Evolutionary conservation across 768 basidiomycete species (phyloP).

Genomic region (Pleurotus giganteus): DNA sequence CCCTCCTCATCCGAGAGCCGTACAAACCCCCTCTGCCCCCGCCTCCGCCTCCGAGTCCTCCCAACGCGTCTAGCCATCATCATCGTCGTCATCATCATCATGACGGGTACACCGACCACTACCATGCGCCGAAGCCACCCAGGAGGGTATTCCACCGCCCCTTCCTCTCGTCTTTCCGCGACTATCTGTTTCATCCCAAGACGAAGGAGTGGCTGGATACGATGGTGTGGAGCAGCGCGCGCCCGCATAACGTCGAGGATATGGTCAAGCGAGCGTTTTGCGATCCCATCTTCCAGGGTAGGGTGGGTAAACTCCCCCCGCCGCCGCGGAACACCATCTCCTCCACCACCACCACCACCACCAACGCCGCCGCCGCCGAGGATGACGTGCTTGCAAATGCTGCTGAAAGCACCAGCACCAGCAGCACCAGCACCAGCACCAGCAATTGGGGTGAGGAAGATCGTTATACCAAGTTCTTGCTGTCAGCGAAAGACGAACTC

Average conservation of each 20-base stretch:
- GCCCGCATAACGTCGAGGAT: constrained; percentile 72
- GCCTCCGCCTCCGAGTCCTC: not conserved
- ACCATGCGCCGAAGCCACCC: constrained; percentile 24
- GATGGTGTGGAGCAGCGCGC: constrained; percentile 89
- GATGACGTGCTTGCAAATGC: not conserved
- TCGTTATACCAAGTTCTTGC: not conserved
- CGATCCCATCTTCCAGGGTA: constrained; percentile 25
- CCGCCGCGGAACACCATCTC: too few species aligned
- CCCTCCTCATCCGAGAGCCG: constrained; percentile 60
- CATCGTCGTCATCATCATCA: too few species aligned
- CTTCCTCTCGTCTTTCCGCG: constrained; percentile 58
- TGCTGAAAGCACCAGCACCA: too few species aligned
- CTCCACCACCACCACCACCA: too few species aligned
- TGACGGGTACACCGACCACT: constrained; percentile 24
- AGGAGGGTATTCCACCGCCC: constrained; percentile 57
- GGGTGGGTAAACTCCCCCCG: too few species aligned
- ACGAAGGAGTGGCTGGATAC: constrained; percentile 73
- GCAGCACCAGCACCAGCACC: not conserved
- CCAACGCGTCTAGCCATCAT: constrained; percentile 9
- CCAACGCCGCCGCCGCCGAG: too few species aligned
- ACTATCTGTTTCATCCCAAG: constrained; percentile 59
- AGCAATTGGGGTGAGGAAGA: not conserved
- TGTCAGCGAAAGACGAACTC: not conserved
- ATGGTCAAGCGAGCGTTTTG: constrained; percentile 72
- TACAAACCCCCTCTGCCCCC: constrained; percentile 20